These are phyloP conservation scores for Polytolypa hystricis DNA, from an alignment of 2,329 filamentous ascomycete genomes.

Conservation along the genomic window DNA sequence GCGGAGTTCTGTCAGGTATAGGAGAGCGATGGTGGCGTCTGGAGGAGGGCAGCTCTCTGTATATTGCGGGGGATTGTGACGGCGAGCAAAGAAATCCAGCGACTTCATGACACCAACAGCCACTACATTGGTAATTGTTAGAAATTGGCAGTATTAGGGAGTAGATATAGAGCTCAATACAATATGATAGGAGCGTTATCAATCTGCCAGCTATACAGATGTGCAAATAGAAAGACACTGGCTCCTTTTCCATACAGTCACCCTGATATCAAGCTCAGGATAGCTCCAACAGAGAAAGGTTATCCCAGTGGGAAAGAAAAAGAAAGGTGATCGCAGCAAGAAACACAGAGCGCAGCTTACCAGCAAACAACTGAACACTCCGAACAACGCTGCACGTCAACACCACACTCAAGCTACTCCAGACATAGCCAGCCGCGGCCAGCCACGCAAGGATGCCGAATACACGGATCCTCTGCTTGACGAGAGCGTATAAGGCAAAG, in stretches of 20 bases:
- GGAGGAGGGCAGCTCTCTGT: conserved; percentile 17
- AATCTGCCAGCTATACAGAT: not conserved
- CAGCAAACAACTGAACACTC: conserved; percentile 24
- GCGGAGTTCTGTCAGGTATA: conserved; percentile 30
- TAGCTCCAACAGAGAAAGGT: not conserved
- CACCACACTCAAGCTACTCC: conserved; percentile 17
- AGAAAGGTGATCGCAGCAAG: not conserved
- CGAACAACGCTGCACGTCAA: conserved; percentile 21
- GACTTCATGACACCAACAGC: conserved; percentile 30
- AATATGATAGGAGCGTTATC: not conserved
- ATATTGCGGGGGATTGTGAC: conserved; percentile 24
- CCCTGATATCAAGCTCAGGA: too few species aligned
- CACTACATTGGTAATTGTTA: conserved; percentile 19
- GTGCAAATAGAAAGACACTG: too few species aligned
- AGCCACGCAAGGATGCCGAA: conserved; percentile 9
- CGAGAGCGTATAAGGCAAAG: conserved; percentile 11
- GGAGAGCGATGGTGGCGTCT: conserved; percentile 20
- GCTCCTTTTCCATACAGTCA: too few species aligned
- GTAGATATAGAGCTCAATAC: not conserved
- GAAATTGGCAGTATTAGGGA: conserved; percentile 4
- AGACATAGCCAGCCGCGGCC: conserved; percentile 8
- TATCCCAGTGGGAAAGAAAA: not conserved
- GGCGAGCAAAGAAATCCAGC: conserved; percentile 30
- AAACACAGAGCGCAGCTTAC: conserved; percentile 15
- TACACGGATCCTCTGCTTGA: conserved; percentile 6